A percentile compares a stretch with the other conserved stretches of the same genome.
phyloP scores from a whole-genome alignment of 2,329 filamentous ascomycete species.

The Diplodia sapinea region DNA sequence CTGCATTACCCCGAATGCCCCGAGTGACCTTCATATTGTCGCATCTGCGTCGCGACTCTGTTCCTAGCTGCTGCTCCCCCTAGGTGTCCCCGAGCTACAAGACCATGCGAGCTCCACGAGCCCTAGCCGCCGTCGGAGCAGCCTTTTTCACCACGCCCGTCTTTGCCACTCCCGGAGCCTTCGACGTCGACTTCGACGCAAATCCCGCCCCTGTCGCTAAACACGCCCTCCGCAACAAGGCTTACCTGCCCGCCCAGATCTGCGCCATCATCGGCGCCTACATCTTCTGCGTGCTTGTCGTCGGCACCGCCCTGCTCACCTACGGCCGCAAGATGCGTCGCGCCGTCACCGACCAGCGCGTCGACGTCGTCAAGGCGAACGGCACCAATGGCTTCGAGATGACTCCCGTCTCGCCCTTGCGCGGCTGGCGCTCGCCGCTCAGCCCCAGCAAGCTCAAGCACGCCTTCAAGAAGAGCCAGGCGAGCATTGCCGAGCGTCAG shows the following conservation, averaged over 20 bases:
- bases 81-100: constrained; percentile 15
- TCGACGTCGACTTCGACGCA: constrained; percentile 36
- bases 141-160: constrained; percentile 7
- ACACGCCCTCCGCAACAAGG: constrained; percentile 44
- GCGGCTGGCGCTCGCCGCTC: constrained; percentile 34
- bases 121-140: constrained; percentile 21
- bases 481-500: constrained; percentile 31
- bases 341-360: constrained; percentile 52
- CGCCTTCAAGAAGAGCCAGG: constrained; percentile 40
- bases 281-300: constrained; percentile 74
- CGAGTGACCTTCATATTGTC: constrained; percentile 19
- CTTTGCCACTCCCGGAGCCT: constrained; percentile 21
- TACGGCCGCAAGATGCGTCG: constrained; percentile 52
- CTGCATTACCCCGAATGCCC: constrained; percentile 23
- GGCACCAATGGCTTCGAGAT: constrained; percentile 43
- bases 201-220: constrained; percentile 41
- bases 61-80: neutral
- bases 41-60: constrained; percentile 27
- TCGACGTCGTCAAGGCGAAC: constrained; percentile 62
- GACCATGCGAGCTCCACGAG: constrained; percentile 28
- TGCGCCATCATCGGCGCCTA: constrained; percentile 85
- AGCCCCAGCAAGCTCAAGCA: constrained; percentile 37
- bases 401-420: constrained; percentile 43
- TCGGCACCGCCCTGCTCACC: constrained; percentile 65
- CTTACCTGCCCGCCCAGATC: constrained; percentile 79